A percentile compares a stretch with the other conserved stretches of the same genome.
phyloP scores from a whole-genome alignment of 164 flowering plant genomes.

The Magnolia sinica region DNA sequence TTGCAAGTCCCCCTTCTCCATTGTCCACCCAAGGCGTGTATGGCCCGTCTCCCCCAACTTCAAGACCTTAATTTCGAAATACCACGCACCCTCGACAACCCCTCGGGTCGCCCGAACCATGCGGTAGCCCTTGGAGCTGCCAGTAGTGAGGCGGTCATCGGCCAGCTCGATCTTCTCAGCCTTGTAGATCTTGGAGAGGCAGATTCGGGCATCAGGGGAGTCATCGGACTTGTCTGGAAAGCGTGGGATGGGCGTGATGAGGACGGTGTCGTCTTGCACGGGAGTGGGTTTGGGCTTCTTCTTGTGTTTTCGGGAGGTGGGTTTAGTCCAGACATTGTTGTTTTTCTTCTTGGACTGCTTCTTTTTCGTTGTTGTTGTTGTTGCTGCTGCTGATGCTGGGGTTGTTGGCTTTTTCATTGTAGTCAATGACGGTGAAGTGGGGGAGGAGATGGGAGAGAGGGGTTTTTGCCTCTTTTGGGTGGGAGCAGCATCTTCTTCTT shows the following conservation, averaged over 20 bases:
- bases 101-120: constrained; percentile 98
- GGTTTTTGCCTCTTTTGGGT: constrained; percentile 49
- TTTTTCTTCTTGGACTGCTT: constrained; percentile 59
- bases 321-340: constrained; percentile 70
- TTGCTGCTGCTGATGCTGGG: not conserved
- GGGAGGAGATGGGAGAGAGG: constrained; percentile 16
- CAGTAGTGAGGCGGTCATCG: constrained; percentile 74
- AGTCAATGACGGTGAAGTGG: not conserved
- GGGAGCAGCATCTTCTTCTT: not conserved
- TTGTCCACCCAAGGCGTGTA: constrained; percentile 90
- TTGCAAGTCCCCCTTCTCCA: constrained; percentile 95
- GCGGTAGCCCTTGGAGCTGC: constrained; percentile 84
- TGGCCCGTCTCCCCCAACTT: constrained; percentile 87
- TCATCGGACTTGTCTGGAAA: constrained; percentile 82
- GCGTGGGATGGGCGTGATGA: constrained; percentile 63
- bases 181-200: constrained; percentile 81
- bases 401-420: not conserved
- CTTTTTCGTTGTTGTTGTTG: constrained; percentile 18
- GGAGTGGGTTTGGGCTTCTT: constrained; percentile 22
- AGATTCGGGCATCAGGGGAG: constrained; percentile 51
- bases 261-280: constrained; percentile 44
- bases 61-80: constrained; percentile 75
- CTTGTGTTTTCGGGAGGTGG: constrained; percentile 65
- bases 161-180: constrained; percentile 95
- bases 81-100: constrained; percentile 89